phyloP scores from a whole-genome alignment of 345 rosid species.

The Triadica sebifera region DNA sequence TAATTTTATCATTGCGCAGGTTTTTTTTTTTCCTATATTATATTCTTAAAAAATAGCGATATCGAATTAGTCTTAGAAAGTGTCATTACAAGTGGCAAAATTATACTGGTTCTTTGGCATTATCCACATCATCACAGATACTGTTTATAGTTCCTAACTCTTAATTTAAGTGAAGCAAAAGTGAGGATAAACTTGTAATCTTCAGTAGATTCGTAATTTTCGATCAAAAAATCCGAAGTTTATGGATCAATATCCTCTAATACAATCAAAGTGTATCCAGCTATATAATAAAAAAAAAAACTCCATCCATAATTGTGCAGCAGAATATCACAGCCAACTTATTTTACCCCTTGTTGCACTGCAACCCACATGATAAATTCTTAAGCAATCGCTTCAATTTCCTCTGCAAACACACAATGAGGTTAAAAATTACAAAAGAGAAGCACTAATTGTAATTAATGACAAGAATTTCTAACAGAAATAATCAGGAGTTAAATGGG shows the following conservation, averaged over 20 bases:
- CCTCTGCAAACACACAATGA: slow-evolving; percentile 28
- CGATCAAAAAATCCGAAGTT: background rate
- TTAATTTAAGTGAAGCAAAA: too few species aligned
- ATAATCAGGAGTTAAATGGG: background rate
- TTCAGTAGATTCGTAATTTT: background rate
- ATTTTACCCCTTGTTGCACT: slow-evolving; percentile 11
- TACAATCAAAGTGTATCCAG: background rate
- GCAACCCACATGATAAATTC: slow-evolving; percentile 29
- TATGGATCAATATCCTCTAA: background rate
- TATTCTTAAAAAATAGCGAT: too few species aligned
- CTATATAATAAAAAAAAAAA: background rate
- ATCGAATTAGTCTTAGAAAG: too few species aligned
- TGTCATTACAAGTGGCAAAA: too few species aligned
- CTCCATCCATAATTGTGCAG: background rate
- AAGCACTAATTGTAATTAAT: background rate
- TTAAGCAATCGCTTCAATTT: slow-evolving; percentile 32
- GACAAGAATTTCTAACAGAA: background rate
- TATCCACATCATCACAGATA: too few species aligned
- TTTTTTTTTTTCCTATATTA: too few species aligned
- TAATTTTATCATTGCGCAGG: too few species aligned
- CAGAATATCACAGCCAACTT: background rate
- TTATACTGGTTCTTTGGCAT: too few species aligned
- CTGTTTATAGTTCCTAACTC: too few species aligned
- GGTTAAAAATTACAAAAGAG: background rate
- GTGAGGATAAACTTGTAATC: too few species aligned